Percentiles rank a stretch among this genome's conserved stretches.
phyloP scores from a whole-genome alignment of 2,329 filamentous ascomycete species.

The Endoconidiophora laricicola region DNA sequence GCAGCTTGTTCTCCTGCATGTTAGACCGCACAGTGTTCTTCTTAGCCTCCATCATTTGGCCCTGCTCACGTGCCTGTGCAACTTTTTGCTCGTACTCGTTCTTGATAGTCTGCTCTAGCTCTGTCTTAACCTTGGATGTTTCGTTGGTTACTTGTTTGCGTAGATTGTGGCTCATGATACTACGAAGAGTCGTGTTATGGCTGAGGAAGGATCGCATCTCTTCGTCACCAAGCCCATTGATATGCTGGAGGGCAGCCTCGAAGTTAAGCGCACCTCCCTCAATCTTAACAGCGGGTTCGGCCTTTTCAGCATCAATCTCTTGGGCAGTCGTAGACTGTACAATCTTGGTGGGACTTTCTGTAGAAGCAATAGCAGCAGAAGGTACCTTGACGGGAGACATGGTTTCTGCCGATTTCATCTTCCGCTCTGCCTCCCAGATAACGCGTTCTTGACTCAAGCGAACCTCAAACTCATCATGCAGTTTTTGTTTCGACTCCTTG shows the following conservation, averaged over 20 bases:
- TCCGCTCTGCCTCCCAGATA: constrained; percentile 41
- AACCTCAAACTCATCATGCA: constrained; percentile 34
- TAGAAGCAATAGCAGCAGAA: constrained; percentile 15
- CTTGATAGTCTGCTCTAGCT: constrained; percentile 31
- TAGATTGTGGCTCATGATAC: constrained; percentile 43
- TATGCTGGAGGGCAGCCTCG: constrained; percentile 8
- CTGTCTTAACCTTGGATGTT: constrained; percentile 41
- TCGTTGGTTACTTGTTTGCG: constrained; percentile 54
- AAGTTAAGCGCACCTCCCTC: constrained; percentile 22
- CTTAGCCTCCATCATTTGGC: constrained; percentile 57
- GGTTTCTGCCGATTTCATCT: constrained; percentile 15
- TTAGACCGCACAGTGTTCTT: constrained; percentile 60
- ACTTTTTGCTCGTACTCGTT: constrained; percentile 37
- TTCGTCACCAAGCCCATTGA: constrained; percentile 25
- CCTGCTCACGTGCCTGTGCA: constrained; percentile 39
- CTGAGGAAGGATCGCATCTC: constrained; percentile 40
- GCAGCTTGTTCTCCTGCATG: constrained; percentile 56
- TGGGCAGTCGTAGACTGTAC: constrained; percentile 19
- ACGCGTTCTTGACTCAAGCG: constrained; percentile 43
- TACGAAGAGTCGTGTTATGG: constrained; percentile 39
- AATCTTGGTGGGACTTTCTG: constrained; percentile 20
- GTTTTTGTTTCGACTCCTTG: constrained; percentile 41
- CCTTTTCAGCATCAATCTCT: constrained; percentile 21
- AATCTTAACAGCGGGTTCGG: constrained; percentile 23
- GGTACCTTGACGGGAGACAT: constrained; percentile 14